Base-by-base conservation (phyloP, 2,329 filamentous ascomycete genomes). In the Zopfia rhizophila region DNA sequence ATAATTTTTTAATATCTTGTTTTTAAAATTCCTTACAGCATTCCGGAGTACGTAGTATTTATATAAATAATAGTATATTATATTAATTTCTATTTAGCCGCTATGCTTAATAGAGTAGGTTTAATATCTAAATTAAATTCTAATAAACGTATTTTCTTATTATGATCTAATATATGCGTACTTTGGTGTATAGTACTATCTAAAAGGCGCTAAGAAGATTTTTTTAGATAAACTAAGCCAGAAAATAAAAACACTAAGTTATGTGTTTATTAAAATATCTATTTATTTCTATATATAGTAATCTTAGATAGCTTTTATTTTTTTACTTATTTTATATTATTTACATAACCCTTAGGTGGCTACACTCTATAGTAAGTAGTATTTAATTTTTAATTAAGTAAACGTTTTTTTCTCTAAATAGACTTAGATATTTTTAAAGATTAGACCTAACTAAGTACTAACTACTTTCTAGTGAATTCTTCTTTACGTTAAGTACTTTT, bases 351-450 rank as follows among this genome's bases (percentile, higher is more conserved):
- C n/a, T n/a, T n/a, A n/a, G n/a, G n/a, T n/a, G n/a, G n/a, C n/a
- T n/a, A n/a, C 33, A 18, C 21, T 37, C 18, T 18, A 22, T 37
- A 8, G 33, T 18, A 17, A 29, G 16, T 39, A 22, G 36, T 17
- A 22, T 22, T 29, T n/a, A 28, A 18, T 22, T 39, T 39, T 29
- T 39, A 12, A 39, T 39, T 39, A n/a, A 39, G 19, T 17, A 22
- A 17, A 39, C 36, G 19, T 39, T 17, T 39, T 39, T 22, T 39
- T 22, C 36, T 29, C 12, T 39, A 22, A 17, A 7, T 16, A 39
- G 36, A 12, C 36, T 39, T 39, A 21, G 24, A 39, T 39, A 39
- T 22, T 39, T 39, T 39, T 22, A 22, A 39, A 29, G 36, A 12
- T 39, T 39, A 22, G 23, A 39, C 36, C 19, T 39, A 22, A 29